phyloP scores from a whole-genome alignment of 2,329 filamentous ascomycete genomes.

The Botrytis tulipae region DNA sequence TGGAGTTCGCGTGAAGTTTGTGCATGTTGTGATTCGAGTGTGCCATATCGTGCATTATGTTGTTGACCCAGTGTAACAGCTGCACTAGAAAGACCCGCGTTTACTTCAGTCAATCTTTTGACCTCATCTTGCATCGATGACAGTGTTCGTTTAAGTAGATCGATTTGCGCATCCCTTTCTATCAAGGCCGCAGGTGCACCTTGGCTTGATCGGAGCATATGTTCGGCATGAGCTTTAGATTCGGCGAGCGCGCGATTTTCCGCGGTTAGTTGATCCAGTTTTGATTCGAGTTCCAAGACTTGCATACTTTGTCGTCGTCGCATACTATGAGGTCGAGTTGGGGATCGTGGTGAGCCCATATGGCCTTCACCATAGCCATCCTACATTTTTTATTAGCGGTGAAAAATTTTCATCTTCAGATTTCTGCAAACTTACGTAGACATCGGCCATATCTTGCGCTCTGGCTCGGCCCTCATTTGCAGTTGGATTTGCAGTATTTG shows the following conservation, averaged over 20 bases:
- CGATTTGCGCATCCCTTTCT: constrained; percentile 85
- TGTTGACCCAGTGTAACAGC: constrained; percentile 75
- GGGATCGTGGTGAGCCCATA: constrained; percentile 83
- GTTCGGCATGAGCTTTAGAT: constrained; percentile 68
- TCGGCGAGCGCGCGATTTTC: constrained; percentile 82
- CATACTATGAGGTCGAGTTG: constrained; percentile 91
- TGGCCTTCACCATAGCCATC: constrained; percentile 91
- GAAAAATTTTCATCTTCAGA: constrained; percentile 24
- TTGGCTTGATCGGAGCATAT: constrained; percentile 57
- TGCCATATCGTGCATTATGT: constrained; percentile 68
- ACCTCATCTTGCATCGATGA: constrained; percentile 82
- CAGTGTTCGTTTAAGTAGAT: constrained; percentile 73
- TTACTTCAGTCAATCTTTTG: constrained; percentile 74
- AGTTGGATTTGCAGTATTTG: constrained; percentile 68
- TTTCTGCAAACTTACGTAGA: constrained; percentile 70
- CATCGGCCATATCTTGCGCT: constrained; percentile 83
- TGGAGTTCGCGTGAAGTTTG: constrained; percentile 68
- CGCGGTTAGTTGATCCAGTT: constrained; percentile 77
- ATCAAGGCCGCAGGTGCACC: constrained; percentile 68
- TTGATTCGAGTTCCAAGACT: constrained; percentile 83
- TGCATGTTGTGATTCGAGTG: constrained; percentile 66
- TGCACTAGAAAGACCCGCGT: constrained; percentile 73
- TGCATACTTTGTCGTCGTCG: constrained; percentile 98
- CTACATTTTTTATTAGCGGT: constrained; percentile 47
- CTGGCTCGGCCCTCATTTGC: constrained; percentile 86